Conservation (phyloP, 306 rosid genomes). For the Vigna radiata region DNA sequence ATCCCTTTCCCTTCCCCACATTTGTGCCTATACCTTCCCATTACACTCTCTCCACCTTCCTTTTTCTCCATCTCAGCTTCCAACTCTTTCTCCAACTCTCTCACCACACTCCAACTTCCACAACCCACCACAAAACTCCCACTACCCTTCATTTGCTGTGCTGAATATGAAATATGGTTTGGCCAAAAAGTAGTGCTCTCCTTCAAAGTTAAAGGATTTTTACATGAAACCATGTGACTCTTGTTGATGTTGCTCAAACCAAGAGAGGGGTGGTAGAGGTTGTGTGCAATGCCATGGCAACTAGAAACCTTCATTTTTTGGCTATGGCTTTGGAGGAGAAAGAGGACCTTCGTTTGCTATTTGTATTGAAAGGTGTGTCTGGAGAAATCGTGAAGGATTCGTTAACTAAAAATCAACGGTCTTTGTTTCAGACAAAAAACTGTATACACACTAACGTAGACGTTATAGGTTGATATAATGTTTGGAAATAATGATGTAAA, state of each 20-base stretch:
- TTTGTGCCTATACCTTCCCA: slow-evolving; percentile 50
- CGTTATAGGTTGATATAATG: too few species aligned
- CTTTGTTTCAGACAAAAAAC: too few species aligned
- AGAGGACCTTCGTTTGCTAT: not conserved
- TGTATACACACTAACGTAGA: too few species aligned
- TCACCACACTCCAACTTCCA: slow-evolving; percentile 42
- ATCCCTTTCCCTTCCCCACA: slow-evolving; percentile 60
- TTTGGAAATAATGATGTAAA: too few species aligned
- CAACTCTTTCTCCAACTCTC: slow-evolving; percentile 55
- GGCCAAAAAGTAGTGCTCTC: not conserved
- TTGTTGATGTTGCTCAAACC: not conserved
- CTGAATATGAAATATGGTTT: not conserved
- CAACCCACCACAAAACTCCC: slow-evolving; percentile 38
- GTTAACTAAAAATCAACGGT: too few species aligned
- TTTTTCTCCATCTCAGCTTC: slow-evolving; percentile 55
- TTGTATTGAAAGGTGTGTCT: not conserved
- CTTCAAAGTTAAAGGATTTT: not conserved
- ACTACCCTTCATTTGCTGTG: not conserved
- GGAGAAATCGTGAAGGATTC: too few species aligned
- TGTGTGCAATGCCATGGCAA: slow-evolving; percentile 19
- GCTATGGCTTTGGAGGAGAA: not conserved
- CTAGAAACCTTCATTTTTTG: slow-evolving; percentile 47
- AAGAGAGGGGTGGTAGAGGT: slow-evolving; percentile 10
- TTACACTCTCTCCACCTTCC: slow-evolving; percentile 40
- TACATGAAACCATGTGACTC: not conserved